These are phyloP conservation scores for Nepenthes gracilis DNA, from an alignment of 148 eudicot species.

Conservation along the genomic window DNA sequence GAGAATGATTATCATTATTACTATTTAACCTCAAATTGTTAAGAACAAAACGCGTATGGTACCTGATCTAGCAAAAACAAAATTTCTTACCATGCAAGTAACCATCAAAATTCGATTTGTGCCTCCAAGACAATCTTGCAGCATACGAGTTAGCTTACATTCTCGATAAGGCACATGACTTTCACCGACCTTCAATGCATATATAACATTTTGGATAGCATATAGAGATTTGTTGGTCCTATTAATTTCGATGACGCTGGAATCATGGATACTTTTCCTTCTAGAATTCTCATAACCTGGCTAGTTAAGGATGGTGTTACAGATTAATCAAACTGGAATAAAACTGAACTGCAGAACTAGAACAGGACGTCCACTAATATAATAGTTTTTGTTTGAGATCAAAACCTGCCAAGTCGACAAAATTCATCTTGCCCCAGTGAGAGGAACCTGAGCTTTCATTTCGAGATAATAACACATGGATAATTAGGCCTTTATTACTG, in stretches of 20 bases:
- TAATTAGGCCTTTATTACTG: slow-evolving; percentile 66
- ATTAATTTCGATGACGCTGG: slow-evolving; percentile 33
- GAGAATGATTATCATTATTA: background rate
- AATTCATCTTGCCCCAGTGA: slow-evolving; percentile 55
- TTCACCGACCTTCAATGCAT: slow-evolving; percentile 65
- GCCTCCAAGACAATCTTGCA: slow-evolving; percentile 87
- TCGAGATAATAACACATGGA: slow-evolving; percentile 33
- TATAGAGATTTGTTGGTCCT: slow-evolving; percentile 57
- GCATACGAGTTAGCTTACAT: slow-evolving; percentile 62
- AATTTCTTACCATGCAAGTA: slow-evolving; percentile 55
- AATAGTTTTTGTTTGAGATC: background rate
- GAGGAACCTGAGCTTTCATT: slow-evolving; percentile 26
- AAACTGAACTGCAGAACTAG: background rate
- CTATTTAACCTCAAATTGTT: background rate
- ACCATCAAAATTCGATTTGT: slow-evolving; percentile 42
- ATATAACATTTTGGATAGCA: slow-evolving; percentile 62
- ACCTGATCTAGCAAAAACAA: background rate
- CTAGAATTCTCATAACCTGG: slow-evolving; percentile 75
- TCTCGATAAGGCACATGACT: slow-evolving; percentile 77
- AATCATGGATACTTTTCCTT: slow-evolving; percentile 41
- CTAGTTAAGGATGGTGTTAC: slow-evolving; percentile 1
- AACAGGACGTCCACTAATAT: no score
- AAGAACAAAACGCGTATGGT: background rate
- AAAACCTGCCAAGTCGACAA: slow-evolving; percentile 86
- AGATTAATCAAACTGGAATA: background rate